These are phyloP conservation scores for Apiospora hydei DNA, from an alignment of 2,329 filamentous ascomycete species.

Conservation along the genomic window DNA sequence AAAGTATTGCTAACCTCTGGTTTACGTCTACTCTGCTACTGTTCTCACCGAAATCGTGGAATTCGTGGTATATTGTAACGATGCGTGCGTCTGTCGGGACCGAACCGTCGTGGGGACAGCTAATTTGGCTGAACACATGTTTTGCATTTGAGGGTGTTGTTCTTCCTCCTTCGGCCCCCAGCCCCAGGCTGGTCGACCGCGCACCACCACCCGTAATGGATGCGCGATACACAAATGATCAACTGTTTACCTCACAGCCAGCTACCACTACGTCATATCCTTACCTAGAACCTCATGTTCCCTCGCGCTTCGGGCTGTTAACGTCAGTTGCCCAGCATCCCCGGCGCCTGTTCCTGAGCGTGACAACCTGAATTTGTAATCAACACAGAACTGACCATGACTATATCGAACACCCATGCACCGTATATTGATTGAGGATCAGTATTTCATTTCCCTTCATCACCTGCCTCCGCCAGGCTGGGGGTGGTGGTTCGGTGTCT, in stretches of 20 bases:
- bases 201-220: neutral
- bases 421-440: neutral
- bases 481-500: neutral
- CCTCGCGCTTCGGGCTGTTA: neutral
- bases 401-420: neutral
- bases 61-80: neutral
- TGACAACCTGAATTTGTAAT: neutral
- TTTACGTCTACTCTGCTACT: neutral
- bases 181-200: neutral
- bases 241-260: neutral
- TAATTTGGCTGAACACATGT: neutral
- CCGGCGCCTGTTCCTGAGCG: neutral
- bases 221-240: neutral
- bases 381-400: neutral
- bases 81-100: neutral
- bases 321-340: neutral
- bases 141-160: constrained; percentile 5
- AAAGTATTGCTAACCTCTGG: neutral
- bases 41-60: neutral
- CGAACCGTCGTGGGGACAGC: neutral
- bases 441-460: neutral
- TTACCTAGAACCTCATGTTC: neutral
- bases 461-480: constrained; percentile 12
- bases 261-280: neutral
- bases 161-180: constrained; percentile 4